A percentile compares a stretch with the other conserved stretches of the same genome.
Evolutionary conservation across 2,329 filamentous ascomycete species (phyloP).

Genomic region (Fusarium tupiense): DNA sequence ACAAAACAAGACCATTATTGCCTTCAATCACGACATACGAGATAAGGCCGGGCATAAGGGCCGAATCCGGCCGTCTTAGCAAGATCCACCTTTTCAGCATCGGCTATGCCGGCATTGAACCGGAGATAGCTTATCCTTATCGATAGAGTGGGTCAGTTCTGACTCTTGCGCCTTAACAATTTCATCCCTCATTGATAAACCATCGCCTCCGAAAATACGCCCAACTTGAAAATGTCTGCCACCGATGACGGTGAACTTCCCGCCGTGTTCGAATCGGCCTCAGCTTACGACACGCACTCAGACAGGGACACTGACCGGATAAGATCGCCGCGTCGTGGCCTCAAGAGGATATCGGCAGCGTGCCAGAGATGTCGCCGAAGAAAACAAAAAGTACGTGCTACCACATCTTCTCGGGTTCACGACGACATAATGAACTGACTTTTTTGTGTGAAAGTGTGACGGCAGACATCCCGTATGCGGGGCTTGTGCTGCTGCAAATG

Average conservation of each 20-base stretch:
- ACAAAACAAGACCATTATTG: neutral
- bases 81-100: neutral
- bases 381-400: constrained; percentile 34
- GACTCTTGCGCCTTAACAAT: constrained; percentile 5
- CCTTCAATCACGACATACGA: neutral
- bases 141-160: constrained; percentile 2
- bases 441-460: constrained; percentile 21
- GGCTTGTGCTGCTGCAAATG: constrained; percentile 22
- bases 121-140: constrained; percentile 16
- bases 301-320: constrained; percentile 12
- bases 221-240: constrained; percentile 8
- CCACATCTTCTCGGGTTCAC: neutral
- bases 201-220: neutral
- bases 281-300: constrained; percentile 17
- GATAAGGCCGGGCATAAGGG: neutral
- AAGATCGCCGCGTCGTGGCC: constrained; percentile 23
- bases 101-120: constrained; percentile 14
- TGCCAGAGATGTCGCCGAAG: constrained; percentile 37
- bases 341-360: constrained; percentile 34
- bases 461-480: constrained; percentile 36
- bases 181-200: neutral
- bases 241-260: constrained; percentile 25
- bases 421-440: neutral
- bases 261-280: constrained; percentile 4
- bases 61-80: neutral